phyloP scores from a whole-genome alignment of 352 stramenopile species.

The Sclerospora graminicola region DNA sequence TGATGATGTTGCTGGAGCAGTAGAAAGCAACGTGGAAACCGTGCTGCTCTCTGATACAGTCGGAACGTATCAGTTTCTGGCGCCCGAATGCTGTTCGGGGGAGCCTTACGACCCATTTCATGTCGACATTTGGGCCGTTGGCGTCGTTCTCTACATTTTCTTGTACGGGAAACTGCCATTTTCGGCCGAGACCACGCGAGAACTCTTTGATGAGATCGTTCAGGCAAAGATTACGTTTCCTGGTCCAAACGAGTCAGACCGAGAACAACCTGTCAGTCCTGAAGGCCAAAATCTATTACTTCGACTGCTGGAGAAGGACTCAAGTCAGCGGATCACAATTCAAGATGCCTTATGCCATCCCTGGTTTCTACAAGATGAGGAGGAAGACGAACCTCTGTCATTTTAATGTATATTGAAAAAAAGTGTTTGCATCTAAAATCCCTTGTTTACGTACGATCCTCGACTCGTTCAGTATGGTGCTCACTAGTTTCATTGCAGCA shows the following conservation, averaged over 20 bases:
- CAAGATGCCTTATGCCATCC: conserved; percentile 39
- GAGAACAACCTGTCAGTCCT: conserved; percentile 11
- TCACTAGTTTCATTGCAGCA: too few relatives aligned
- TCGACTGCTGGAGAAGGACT: conserved; percentile 42
- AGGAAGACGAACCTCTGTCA: conserved; percentile 53
- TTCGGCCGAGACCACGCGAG: conserved; percentile 46
- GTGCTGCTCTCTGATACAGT: conserved; percentile 62
- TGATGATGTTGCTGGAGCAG: not conserved
- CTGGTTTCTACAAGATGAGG: conserved; percentile 35
- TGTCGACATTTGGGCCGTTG: conserved; percentile 81
- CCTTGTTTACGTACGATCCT: too few relatives aligned
- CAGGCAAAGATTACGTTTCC: conserved; percentile 32
- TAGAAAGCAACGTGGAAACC: not conserved
- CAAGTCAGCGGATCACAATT: conserved; percentile 40
- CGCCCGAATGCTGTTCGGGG: conserved; percentile 80
- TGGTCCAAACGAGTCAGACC: conserved; percentile 1
- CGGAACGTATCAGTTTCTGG: conserved; percentile 86
- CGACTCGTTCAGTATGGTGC: too few relatives aligned
- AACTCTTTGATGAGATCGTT: conserved; percentile 75
- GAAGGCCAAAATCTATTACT: conserved; percentile 39
- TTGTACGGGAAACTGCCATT: conserved; percentile 79
- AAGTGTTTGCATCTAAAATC: too few relatives aligned
- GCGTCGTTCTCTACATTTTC: conserved; percentile 81
- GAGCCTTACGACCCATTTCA: conserved; percentile 76
- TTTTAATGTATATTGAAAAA: conserved; percentile 35